Conservation (phyloP, 2,329 filamentous ascomycete species). For the Aspergillus cejpii region DNA sequence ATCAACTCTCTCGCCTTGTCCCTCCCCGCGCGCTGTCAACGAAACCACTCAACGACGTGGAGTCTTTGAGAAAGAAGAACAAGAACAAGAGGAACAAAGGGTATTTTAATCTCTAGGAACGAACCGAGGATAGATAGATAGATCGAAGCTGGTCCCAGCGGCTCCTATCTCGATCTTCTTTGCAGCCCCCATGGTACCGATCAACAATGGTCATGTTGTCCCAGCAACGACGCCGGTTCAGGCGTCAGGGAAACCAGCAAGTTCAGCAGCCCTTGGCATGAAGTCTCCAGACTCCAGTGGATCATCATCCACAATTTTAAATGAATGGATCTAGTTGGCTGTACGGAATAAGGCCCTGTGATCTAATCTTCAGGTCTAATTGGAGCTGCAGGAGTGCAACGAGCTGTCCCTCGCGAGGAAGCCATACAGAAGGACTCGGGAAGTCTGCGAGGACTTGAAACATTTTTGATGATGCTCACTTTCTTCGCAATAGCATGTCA, state of each 20-base stretch:
- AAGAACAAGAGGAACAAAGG: conserved; percentile 19
- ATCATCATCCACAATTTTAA: no score
- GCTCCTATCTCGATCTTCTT: conserved; percentile 26
- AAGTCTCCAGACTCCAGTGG: conserved; percentile 13
- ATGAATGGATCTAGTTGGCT: no score
- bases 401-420: neutral
- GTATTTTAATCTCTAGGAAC: conserved; percentile 24
- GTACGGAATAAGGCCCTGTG: neutral
- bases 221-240: conserved; percentile 29
- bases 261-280: conserved; percentile 25
- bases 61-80: conserved; percentile 4
- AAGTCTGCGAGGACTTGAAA: conserved; percentile 18
- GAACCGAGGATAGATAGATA: conserved; percentile 20
- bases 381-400: neutral
- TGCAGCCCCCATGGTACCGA: conserved; percentile 28
- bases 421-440: conserved; percentile 2
- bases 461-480: conserved; percentile 17
- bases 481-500: conserved; percentile 13
- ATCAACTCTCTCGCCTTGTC: neutral
- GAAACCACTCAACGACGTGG: conserved; percentile 6
- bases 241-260: conserved; percentile 30
- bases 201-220: conserved; percentile 38
- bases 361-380: neutral
- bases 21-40: neutral
- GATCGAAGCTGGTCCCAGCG: conserved; percentile 10